Percentiles rank a stretch among this genome's conserved stretches.
phyloP scores from a whole-genome alignment of 2,329 filamentous ascomycete genomes.

The Phaeomoniella chlamydospora region DNA sequence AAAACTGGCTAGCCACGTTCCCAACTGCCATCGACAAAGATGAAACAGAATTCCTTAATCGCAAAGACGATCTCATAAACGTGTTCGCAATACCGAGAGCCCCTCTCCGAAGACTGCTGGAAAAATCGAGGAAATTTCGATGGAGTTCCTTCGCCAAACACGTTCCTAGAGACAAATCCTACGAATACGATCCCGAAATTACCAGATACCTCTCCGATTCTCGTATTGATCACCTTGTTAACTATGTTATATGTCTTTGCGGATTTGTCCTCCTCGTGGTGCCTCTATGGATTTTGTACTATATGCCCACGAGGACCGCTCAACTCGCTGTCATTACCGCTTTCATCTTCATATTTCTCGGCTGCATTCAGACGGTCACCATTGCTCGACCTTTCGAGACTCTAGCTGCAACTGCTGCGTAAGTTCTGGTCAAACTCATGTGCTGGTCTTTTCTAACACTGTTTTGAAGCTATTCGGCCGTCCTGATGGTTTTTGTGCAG shows the following conservation, averaged over 20 bases:
- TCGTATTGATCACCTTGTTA: constrained; percentile 1
- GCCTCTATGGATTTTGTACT: constrained; percentile 6
- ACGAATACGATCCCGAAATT: constrained; percentile 3
- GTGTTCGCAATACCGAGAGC: constrained; percentile 3
- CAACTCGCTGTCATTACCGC: constrained; percentile 5
- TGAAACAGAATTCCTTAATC: constrained; percentile 5
- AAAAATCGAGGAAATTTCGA: background rate
- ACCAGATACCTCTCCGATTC: constrained; percentile 1
- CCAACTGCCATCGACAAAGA: constrained; percentile 3
- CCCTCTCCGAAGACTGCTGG: constrained; percentile 6
- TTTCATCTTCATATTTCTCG: constrained; percentile 4
- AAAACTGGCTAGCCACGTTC: constrained; percentile 4
- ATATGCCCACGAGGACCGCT: constrained; percentile 1
- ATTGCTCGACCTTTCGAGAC: constrained; percentile 5
- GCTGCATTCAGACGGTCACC: constrained; percentile 3
- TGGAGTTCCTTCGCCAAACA: constrained; percentile 1
- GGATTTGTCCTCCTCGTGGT: constrained; percentile 4
- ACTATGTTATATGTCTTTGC: background rate
- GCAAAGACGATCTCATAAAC: constrained; percentile 5
- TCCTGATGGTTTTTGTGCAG: background rate
- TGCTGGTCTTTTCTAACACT: background rate
- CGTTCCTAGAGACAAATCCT: constrained; percentile 1
- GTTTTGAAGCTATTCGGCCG: background rate
- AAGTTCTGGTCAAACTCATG: background rate
- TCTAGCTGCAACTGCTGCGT: constrained; percentile 5